Base-by-base conservation (phyloP, 495 filamentous ascomycete genomes). In the Articulospora tetracladia region DNA sequence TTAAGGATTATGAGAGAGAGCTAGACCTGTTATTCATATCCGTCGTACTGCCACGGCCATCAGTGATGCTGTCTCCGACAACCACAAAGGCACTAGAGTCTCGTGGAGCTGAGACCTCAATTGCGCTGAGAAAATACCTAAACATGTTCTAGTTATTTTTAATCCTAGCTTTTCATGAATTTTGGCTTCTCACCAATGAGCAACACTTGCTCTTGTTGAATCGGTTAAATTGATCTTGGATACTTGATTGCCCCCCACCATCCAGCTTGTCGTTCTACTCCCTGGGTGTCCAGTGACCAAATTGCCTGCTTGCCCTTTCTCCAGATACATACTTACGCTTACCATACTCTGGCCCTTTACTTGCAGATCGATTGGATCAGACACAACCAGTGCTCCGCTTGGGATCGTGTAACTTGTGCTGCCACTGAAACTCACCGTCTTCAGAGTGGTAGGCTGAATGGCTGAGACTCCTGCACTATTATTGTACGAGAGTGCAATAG, bases 31-130 rank as follows among this genome's bases (percentile, higher is more conserved):
- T 81, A 62, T 92, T 88, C 13, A 66, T 69, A 64, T 92, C 82
- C 25, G 83, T 83, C 34, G 73, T 79, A 68, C 83, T 87, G 27
- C 83, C 82, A 1, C 85, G 76, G 0, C 88, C 88, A 64, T 91
- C 88, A 4, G 87, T 90, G 63, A 92, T 90, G 63, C 84, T 87
- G 67, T 92, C 88, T 3, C 88, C 87, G 4, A 92, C 74, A 26
- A 92, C 82, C 2, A 79, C 77, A 32, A 89, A 78, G 10, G 78
- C 76, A 12, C 69, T 64, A 4, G 72, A 69, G 26, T 75, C 52
- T 8, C 66, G 62, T 0, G 82, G 77, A 2, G 74, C 70, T 69
- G 76, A 80, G 6, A 77, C 86, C 67, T 90, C 87, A 24, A 90
- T 72, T 0, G 75, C 79, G 25, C 74, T 82, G 41, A 89, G 67